Evolutionary conservation across 108 stramenopile species (phyloP).

Genomic region (Epithemia pelagica): DNA sequence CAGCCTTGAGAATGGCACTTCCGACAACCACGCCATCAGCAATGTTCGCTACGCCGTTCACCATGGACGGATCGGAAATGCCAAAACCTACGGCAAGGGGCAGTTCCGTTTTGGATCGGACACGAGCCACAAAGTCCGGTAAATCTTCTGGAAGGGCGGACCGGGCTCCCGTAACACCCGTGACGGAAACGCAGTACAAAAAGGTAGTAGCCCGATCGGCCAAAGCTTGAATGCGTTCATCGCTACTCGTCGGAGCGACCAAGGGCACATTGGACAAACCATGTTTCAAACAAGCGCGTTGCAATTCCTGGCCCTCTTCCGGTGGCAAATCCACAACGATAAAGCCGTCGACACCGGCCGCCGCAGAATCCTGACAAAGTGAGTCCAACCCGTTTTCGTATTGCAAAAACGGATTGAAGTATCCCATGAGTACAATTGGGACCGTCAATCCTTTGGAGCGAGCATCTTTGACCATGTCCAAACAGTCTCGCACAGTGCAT

Average conservation of each 20-base stretch:
- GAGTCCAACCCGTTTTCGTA: constrained; percentile 73
- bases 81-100: constrained; percentile 97
- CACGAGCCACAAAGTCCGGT: constrained; percentile 81
- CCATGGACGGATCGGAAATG: constrained; percentile 85
- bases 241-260: constrained; percentile 94
- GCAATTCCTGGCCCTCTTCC: constrained; percentile 82
- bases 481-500: constrained; percentile 69
- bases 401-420: constrained; percentile 96
- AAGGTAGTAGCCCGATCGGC: constrained; percentile 85
- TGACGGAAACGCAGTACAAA: constrained; percentile 95
- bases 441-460: constrained; percentile 89
- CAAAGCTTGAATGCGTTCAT: constrained; percentile 84
- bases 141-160: constrained; percentile 78
- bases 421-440: constrained; percentile 98
- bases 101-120: constrained; percentile 82
- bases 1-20: constrained; percentile 89
- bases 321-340: constrained; percentile 98
- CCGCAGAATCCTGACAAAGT: constrained; percentile 77
- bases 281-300: constrained; percentile 74
- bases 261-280: constrained; percentile 93
- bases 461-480: constrained; percentile 82
- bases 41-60: constrained; percentile 83
- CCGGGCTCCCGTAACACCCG: constrained; percentile 94
- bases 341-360: constrained; percentile 89
- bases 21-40: constrained; percentile 98